Percentiles rank a stretch among this genome's conserved stretches.
phyloP scores from a whole-genome alignment of 2,329 filamentous ascomycete species.

The Botrytis aclada region DNA sequence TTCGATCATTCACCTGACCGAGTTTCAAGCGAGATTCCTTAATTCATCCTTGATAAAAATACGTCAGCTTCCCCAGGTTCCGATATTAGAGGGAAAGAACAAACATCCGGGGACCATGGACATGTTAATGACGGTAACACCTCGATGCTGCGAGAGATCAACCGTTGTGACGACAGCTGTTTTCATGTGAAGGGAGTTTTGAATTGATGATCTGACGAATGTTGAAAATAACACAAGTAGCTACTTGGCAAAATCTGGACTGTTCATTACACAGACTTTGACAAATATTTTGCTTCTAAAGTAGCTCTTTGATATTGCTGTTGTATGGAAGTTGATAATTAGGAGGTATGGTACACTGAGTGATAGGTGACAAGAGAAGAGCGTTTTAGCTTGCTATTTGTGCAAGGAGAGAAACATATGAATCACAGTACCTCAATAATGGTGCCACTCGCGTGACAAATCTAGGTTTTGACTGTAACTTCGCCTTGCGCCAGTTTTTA shows the following conservation, averaged over 20 bases:
- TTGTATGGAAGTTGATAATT: neutral
- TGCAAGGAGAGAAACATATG: slow-evolving; percentile 6
- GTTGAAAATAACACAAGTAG: neutral
- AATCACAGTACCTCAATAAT: slow-evolving; percentile 17
- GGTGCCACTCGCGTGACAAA: slow-evolving; percentile 8
- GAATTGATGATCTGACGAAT: neutral
- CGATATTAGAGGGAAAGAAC: neutral
- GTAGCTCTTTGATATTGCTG: neutral
- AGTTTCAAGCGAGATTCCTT: neutral
- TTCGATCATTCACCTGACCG: neutral
- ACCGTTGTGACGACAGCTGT: neutral
- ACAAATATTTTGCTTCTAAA: neutral
- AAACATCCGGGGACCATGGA: neutral
- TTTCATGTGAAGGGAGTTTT: neutral
- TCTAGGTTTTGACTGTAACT: neutral
- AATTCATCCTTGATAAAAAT: neutral
- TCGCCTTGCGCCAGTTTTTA: neutral
- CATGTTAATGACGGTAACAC: neutral
- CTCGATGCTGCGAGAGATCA: neutral
- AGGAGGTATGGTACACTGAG: neutral
- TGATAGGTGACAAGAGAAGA: neutral
- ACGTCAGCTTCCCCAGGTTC: neutral
- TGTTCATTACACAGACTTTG: neutral
- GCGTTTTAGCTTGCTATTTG: neutral
- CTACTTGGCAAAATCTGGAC: neutral